Evolutionary conservation across 2,329 filamentous ascomycete genomes (phyloP).

Genomic region (Ceratocystis harringtonii): DNA sequence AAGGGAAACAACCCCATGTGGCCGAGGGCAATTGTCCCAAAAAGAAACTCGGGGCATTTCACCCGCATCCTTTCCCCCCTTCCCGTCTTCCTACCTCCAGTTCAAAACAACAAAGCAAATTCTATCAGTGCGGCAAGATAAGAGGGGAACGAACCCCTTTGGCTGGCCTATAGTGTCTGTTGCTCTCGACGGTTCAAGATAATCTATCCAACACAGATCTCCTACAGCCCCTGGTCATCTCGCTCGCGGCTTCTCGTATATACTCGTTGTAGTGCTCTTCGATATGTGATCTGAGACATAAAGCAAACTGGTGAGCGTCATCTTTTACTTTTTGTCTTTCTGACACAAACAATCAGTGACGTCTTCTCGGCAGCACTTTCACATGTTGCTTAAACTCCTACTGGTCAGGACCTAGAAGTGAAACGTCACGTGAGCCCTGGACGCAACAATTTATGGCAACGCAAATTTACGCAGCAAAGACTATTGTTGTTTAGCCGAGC

Average conservation of each 20-base stretch:
- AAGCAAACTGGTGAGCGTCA: too few species aligned
- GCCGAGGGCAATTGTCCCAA: background rate
- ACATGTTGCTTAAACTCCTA: background rate
- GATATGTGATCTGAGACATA: too few species aligned
- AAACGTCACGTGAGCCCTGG: background rate
- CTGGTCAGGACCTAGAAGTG: background rate
- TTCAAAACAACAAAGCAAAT: background rate
- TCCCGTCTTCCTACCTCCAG: background rate
- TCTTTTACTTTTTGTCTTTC: too few species aligned
- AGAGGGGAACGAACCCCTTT: background rate
- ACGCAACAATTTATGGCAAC: background rate
- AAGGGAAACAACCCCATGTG: slow-evolving; percentile 6
- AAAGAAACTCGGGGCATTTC: background rate
- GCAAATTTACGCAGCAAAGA: background rate
- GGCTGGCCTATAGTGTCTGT: too few species aligned
- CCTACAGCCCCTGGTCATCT: too few species aligned
- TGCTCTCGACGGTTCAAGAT: too few species aligned
- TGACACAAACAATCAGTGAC: background rate
- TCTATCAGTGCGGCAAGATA: background rate
- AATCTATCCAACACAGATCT: too few species aligned
- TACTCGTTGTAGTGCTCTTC: too few species aligned
- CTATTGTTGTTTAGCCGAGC: background rate
- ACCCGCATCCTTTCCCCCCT: background rate
- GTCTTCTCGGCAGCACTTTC: background rate
- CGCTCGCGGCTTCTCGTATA: too few species aligned